A percentile compares a stretch with the other conserved stretches of the same genome.
These are phyloP conservation scores for Candida insectalens DNA, from an alignment of 805 yeast species.

Conservation along the genomic window DNA sequence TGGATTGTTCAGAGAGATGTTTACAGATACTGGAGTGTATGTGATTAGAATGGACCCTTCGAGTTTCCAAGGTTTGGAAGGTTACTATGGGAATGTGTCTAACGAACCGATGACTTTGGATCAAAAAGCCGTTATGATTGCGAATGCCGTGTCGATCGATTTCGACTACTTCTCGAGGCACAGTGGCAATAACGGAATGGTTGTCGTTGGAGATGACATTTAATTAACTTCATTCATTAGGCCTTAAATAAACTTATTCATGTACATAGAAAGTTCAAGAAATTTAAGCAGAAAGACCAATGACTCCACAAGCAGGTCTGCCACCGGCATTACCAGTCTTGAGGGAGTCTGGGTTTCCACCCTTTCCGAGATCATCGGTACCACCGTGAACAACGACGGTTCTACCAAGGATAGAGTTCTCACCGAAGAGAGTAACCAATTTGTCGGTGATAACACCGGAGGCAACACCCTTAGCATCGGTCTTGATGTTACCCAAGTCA, in stretches of 20 bases:
- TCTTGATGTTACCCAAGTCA: conserved; percentile 89
- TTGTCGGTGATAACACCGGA: conserved; percentile 79
- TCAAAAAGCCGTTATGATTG: conserved; percentile 78
- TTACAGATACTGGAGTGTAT: conserved; percentile 93
- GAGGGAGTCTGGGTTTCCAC: conserved; percentile 83
- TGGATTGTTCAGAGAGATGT: conserved; percentile 84
- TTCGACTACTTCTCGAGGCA: conserved; percentile 97
- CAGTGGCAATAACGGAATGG: conserved; percentile 32
- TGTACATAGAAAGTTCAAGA: background rate
- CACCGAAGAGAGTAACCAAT: conserved; percentile 75
- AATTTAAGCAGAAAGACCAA: conserved; percentile 57
- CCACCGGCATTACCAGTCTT: conserved; percentile 98
- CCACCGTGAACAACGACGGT: conserved; percentile 93
- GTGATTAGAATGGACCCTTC: conserved; percentile 73
- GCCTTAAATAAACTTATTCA: background rate
- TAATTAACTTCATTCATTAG: background rate
- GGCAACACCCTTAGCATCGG: conserved; percentile 84
- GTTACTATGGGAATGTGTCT: conserved; percentile 38
- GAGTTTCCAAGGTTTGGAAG: conserved; percentile 50
- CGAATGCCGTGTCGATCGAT: conserved; percentile 85
- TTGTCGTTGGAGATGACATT: conserved; percentile 24
- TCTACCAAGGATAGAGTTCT: conserved; percentile 85
- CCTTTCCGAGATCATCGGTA: conserved; percentile 88
- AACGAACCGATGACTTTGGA: conserved; percentile 46
- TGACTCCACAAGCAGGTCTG: conserved; percentile 98